These are phyloP conservation scores for Piromyces finnis DNA, from an alignment of 192 early-diverging fungal species.

Conservation along the genomic window DNA sequence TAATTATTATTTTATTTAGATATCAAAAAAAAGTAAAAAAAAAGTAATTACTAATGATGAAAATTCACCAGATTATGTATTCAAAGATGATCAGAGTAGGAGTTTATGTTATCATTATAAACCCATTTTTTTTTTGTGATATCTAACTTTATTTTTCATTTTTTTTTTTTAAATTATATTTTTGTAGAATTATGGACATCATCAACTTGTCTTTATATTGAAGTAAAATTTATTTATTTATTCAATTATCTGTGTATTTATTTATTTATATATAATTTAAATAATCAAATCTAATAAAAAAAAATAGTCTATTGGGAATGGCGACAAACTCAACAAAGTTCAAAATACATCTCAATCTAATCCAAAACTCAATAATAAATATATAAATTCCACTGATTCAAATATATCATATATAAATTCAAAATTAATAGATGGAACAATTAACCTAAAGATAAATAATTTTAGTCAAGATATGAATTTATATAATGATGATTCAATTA, in stretches of 20 bases:
- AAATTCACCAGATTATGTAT: neutral
- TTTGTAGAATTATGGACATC: neutral
- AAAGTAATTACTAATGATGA: neutral
- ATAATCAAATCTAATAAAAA: too few species aligned
- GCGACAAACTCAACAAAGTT: neutral
- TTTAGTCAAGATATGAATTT: neutral
- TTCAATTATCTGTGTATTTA: too few species aligned
- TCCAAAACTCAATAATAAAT: neutral
- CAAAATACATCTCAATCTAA: neutral
- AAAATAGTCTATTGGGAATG: neutral
- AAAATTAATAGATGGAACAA: neutral
- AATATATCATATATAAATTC: neutral
- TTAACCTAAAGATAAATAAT: neutral
- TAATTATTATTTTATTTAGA: neutral
- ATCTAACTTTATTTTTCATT: too few species aligned
- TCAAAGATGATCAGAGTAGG: neutral
- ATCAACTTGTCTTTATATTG: neutral
- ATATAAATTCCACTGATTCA: neutral
- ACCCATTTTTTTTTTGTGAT: too few species aligned
- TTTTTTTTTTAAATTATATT: too few species aligned
- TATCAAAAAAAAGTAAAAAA: neutral
- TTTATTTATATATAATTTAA: too few species aligned
- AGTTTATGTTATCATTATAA: too few species aligned
- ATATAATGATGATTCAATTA: neutral
- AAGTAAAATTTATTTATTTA: neutral